Base-by-base conservation (phyloP, 164 flowering plant species). In the Hamamelis virginiana region DNA sequence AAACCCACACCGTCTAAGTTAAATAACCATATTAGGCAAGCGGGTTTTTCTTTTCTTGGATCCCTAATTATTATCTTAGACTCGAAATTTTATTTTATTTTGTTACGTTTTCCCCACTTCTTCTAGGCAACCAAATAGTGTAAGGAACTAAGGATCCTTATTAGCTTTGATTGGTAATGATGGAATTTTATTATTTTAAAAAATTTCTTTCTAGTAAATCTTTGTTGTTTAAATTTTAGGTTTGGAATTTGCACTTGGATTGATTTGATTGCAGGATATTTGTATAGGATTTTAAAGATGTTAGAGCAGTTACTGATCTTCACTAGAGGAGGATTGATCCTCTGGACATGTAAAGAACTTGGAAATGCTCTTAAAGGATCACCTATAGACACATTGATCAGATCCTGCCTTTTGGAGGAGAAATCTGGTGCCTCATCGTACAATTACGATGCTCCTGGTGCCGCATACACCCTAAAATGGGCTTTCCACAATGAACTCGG, bases 401-500 rank as follows among this genome's bases (percentile, higher is more conserved):
- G 98, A 60, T 91, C 99, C 8, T 92, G 97, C 69, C 92, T 95
- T 25, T 79, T 95, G 78, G 98, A 95, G 84, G 98, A 95, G 67
- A 84, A 95, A 62, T 92, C 97, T 0, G 99, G 97, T 16, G 89
- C 87, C 19, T 75, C 91, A 0, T 92, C 91, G 0, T 95, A 73
- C 70, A 91, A 87, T 60, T 91, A 92, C 57, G 96, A 91, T 65
- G 90, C 86, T 15, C 84, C 91, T 0, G 97, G 98, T 48, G 91
- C 91, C 6, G 66, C 93, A 0, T 95, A 92, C 76, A 90, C 97
- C 47, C 87, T 95, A 47, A 92, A 93, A 71, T 92, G 98, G 98
- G 87, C 96, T 15, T 95, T 92, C 77, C 87, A 92, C 69, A 95
- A 95, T 63, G 98, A 92, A 27, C 95, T 95, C 11, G 97, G 98